Evolutionary conservation across 441 rosid genomes (phyloP).

Genomic region (Mallotus repandus): DNA sequence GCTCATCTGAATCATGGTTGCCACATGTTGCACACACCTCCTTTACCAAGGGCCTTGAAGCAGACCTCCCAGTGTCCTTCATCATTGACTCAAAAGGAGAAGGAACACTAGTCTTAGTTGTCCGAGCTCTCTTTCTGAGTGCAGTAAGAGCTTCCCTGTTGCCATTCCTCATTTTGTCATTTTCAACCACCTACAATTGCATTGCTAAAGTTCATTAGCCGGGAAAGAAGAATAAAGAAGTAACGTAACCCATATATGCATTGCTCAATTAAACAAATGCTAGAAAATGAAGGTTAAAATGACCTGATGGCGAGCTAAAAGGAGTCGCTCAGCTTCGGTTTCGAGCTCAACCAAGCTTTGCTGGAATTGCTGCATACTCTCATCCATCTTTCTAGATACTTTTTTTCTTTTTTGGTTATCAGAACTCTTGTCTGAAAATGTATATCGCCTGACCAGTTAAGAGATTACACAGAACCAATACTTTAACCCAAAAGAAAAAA

Average conservation of each 20-base stretch:
- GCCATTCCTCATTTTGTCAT: constrained; percentile 69
- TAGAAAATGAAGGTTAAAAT: not conserved
- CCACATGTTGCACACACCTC: constrained; percentile 83
- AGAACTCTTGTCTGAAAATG: not conserved
- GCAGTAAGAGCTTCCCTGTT: constrained; percentile 84
- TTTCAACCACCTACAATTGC: constrained; percentile 57
- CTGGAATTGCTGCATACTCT: constrained; percentile 50
- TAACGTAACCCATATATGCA: not conserved
- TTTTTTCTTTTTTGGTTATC: not conserved
- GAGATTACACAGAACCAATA: not conserved
- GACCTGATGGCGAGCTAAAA: constrained; percentile 64
- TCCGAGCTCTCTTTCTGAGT: constrained; percentile 66
- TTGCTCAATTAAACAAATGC: not conserved
- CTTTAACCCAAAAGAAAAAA: too few relatives aligned
- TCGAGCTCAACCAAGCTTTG: constrained; percentile 52
- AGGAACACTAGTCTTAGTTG: constrained; percentile 65
- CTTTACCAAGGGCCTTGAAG: constrained; percentile 57
- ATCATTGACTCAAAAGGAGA: constrained; percentile 67
- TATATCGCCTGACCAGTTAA: not conserved
- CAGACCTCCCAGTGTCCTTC: constrained; percentile 53
- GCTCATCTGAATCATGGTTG: constrained; percentile 59
- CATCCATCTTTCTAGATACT: constrained; percentile 43
- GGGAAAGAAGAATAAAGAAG: not conserved
- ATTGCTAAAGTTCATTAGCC: not conserved
- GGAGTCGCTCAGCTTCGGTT: constrained; percentile 69